Percentiles rank a stretch among this genome's conserved stretches.
phyloP scores from a whole-genome alignment of 2,329 filamentous ascomycete genomes.

The Ophiocordyceps sinensis region DNA sequence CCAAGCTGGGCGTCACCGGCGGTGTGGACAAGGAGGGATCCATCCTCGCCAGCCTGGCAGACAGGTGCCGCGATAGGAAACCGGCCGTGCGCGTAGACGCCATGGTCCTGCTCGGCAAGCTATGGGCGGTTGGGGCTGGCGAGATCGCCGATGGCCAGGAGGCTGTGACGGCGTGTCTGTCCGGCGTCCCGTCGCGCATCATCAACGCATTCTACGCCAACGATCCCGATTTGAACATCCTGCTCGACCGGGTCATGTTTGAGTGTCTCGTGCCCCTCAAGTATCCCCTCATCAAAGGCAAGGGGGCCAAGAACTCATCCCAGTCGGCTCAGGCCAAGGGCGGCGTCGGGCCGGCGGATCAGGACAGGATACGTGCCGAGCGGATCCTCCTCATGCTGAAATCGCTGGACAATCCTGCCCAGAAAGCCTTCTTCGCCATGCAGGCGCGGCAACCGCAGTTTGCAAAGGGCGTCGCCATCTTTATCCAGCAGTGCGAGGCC shows the following conservation, averaged over 20 bases:
- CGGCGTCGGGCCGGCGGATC: slow-evolving; percentile 38
- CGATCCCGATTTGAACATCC: slow-evolving; percentile 68
- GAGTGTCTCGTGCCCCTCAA: slow-evolving; percentile 81
- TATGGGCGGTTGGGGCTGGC: slow-evolving; percentile 88
- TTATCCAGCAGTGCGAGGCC: slow-evolving; percentile 71
- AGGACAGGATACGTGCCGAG: slow-evolving; percentile 67
- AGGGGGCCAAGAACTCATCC: slow-evolving; percentile 45
- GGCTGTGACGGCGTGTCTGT: slow-evolving; percentile 57
- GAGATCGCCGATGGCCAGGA: slow-evolving; percentile 79
- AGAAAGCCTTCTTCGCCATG: slow-evolving; percentile 77
- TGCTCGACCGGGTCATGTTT: slow-evolving; percentile 73
- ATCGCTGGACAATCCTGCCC: slow-evolving; percentile 62
- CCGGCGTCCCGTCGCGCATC: slow-evolving; percentile 70
- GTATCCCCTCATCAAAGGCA: slow-evolving; percentile 56
- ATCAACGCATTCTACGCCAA: slow-evolving; percentile 85
- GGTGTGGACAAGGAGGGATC: slow-evolving; percentile 64
- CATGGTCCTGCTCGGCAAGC: slow-evolving; percentile 67
- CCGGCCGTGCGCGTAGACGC: slow-evolving; percentile 70
- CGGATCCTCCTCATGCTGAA: slow-evolving; percentile 71
- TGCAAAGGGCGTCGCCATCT: slow-evolving; percentile 58
- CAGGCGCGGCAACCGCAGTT: slow-evolving; percentile 65
- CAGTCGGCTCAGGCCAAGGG: slow-evolving; percentile 32
- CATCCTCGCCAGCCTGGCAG: slow-evolving; percentile 66
- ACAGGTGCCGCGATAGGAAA: slow-evolving; percentile 79
- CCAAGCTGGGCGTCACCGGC: slow-evolving; percentile 65